phyloP scores from a whole-genome alignment of 345 rosid species.

The Fremontodendron californicum region DNA sequence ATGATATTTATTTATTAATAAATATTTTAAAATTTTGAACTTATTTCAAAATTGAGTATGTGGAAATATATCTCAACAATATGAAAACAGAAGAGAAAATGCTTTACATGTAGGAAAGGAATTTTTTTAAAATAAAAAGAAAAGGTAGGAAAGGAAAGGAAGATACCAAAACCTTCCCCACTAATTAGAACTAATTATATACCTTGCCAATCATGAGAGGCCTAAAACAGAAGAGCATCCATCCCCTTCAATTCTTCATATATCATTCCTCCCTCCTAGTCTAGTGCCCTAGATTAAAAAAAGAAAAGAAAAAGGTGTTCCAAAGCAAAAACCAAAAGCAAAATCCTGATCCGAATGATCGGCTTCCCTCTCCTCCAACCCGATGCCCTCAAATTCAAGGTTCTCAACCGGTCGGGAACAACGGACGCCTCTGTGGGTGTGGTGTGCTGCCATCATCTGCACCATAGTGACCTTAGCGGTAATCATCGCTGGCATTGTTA shows the following conservation, averaged over 20 bases:
- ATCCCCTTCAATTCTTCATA: background rate
- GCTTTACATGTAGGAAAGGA: slow-evolving; percentile 49
- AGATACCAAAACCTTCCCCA: slow-evolving; percentile 77
- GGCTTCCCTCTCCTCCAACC: no score
- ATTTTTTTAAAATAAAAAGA: no score
- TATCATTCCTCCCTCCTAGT: background rate
- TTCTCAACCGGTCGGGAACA: background rate
- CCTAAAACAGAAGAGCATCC: background rate
- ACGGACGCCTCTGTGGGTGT: slow-evolving; percentile 55
- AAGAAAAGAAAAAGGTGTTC: background rate
- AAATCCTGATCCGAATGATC: no score
- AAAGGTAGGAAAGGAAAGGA: background rate
- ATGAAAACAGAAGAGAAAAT: background rate
- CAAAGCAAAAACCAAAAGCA: slow-evolving; percentile 1
- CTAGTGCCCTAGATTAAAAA: no score
- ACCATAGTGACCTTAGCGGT: slow-evolving; percentile 54
- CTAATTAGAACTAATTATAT: slow-evolving; percentile 28
- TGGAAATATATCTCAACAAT: no score
- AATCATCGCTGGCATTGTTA: slow-evolving; percentile 54
- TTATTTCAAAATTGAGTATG: no score
- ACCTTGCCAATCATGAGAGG: slow-evolving; percentile 16
- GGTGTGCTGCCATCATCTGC: slow-evolving; percentile 76
- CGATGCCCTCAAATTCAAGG: slow-evolving; percentile 3
- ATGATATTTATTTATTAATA: no score
- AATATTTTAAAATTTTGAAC: no score